phyloP scores from a whole-genome alignment of 176 grass and related monocot species.

The Themeda triandra region DNA sequence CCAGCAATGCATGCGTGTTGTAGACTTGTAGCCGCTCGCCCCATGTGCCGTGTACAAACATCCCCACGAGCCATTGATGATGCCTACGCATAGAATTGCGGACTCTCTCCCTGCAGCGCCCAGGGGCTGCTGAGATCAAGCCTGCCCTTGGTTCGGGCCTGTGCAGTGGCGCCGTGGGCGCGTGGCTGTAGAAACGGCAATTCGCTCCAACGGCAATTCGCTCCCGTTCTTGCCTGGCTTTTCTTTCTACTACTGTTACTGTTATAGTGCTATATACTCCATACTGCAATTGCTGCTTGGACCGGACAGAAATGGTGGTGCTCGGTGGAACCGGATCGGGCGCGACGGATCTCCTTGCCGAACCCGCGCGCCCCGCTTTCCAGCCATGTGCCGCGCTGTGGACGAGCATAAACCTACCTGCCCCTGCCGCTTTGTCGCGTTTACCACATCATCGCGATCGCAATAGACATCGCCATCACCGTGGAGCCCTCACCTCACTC shows the following conservation, averaged over 20 bases:
- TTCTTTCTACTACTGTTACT: background rate
- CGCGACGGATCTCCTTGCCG: background rate
- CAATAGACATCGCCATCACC: background rate
- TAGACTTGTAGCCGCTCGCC: too few relatives aligned
- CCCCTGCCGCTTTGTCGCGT: conserved; percentile 23
- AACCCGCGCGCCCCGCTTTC: background rate
- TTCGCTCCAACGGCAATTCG: background rate
- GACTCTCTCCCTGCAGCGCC: background rate
- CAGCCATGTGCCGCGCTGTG: background rate
- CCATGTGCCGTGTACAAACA: conserved; percentile 11
- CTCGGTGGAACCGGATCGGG: background rate
- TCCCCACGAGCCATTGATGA: background rate
- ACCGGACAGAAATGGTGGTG: background rate
- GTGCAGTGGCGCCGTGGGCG: background rate
- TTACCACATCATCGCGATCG: background rate
- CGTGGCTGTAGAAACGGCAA: too few relatives aligned
- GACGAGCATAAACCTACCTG: background rate
- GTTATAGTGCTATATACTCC: background rate
- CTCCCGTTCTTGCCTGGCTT: background rate
- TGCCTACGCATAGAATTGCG: background rate
- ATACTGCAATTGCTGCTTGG: background rate
- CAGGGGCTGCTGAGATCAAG: background rate
- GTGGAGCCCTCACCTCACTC: background rate
- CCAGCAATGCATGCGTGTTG: too few relatives aligned
- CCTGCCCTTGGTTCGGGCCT: background rate